Conservation (phyloP, 2,329 filamentous ascomycete species). For the Dissoconium aciculare region DNA sequence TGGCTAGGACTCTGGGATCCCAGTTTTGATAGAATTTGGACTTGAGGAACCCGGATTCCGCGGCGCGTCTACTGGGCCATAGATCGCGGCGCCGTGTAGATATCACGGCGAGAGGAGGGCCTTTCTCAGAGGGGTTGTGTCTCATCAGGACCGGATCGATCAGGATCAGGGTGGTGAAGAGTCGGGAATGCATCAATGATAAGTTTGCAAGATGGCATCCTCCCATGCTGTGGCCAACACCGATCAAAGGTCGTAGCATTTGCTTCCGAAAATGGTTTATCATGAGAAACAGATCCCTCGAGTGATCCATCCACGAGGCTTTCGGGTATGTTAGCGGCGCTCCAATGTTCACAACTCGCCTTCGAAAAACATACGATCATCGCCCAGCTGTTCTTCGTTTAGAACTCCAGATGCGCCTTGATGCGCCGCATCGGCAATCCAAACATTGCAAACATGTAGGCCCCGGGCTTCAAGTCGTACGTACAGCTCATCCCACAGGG, state of each 20-base stretch:
- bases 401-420: conserved; percentile 66
- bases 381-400: conserved; percentile 62
- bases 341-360: neutral
- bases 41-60: conserved; percentile 49
- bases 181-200: conserved; percentile 62
- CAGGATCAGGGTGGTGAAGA: conserved; percentile 59
- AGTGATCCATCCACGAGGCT: conserved; percentile 77
- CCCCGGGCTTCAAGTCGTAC: conserved; percentile 33
- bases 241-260: conserved; percentile 70
- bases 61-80: conserved; percentile 64
- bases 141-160: conserved; percentile 68
- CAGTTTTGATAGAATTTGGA: conserved; percentile 67
- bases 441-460: conserved; percentile 64
- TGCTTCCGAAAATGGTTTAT: conserved; percentile 67
- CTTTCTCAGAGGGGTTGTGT: conserved; percentile 28
- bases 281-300: conserved; percentile 70
- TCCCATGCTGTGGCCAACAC: conserved; percentile 82
- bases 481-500: conserved; percentile 74
- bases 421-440: conserved; percentile 79
- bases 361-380: conserved; percentile 75
- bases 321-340: conserved; percentile 2
- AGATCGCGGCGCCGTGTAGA: conserved; percentile 61
- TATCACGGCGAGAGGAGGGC: conserved; percentile 29
- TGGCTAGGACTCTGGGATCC: conserved; percentile 65
- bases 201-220: conserved; percentile 58